Evolutionary conservation across 164 flowering plant genomes (phyloP).

Genomic region (Kalanchoe fedtschenkoi): DNA sequence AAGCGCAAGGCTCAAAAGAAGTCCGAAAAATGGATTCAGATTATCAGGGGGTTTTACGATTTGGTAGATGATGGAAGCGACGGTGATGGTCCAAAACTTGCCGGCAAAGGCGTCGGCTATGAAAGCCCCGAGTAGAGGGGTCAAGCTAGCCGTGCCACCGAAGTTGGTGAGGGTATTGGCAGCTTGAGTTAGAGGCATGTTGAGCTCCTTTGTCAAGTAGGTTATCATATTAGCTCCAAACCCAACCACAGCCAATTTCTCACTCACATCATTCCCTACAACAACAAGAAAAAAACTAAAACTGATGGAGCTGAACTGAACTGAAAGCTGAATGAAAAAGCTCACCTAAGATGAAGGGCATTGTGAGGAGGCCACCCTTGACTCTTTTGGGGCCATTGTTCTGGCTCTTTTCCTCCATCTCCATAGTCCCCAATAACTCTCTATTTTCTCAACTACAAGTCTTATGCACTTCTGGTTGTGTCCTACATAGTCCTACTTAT

Average conservation of each 20-base stretch:
- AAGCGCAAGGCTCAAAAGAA: not conserved
- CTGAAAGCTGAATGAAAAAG: not conserved
- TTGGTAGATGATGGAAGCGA: slow-evolving; percentile 73
- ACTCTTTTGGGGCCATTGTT: not conserved
- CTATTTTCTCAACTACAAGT: not conserved
- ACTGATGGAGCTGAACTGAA: not conserved
- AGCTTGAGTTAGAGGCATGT: slow-evolving; percentile 79
- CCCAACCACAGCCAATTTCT: slow-evolving; percentile 93
- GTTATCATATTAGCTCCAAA: slow-evolving; percentile 71
- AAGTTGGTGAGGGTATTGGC: slow-evolving; percentile 92
- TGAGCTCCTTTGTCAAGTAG: slow-evolving; percentile 71
- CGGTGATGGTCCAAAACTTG: slow-evolving; percentile 80
- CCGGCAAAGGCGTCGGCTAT: slow-evolving; percentile 77
- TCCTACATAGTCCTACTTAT: not conserved
- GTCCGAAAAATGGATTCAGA: not conserved
- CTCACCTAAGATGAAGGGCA: slow-evolving; percentile 7
- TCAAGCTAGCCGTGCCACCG: slow-evolving; percentile 76
- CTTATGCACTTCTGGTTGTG: not conserved
- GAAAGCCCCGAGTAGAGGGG: slow-evolving; percentile 84
- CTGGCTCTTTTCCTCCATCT: not conserved
- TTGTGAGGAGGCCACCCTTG: slow-evolving; percentile 2
- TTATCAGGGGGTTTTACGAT: slow-evolving; percentile 25
- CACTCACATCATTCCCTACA: slow-evolving; percentile 78
- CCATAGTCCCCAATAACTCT: not conserved
- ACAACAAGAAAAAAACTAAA: not conserved